These are phyloP conservation scores for Neofusicoccum umdonicola DNA, from an alignment of 2,329 filamentous ascomycete species.

Conservation along the genomic window DNA sequence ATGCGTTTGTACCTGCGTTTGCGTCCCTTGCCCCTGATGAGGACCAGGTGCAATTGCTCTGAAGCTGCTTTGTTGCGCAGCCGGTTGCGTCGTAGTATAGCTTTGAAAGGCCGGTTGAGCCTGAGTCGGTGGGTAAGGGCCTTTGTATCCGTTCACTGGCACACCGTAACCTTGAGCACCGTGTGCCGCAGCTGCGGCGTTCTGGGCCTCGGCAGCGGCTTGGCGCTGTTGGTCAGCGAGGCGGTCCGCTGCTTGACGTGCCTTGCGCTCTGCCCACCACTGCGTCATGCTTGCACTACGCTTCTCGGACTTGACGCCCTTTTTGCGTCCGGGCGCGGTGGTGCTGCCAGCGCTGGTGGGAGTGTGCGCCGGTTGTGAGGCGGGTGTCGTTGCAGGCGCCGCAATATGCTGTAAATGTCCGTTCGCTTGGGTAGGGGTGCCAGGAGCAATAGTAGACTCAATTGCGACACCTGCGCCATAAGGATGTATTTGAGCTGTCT, in stretches of 20 bases:
- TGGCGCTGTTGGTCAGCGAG: constrained; percentile 21
- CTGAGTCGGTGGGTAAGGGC: constrained; percentile 10
- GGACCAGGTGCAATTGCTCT: constrained; percentile 14
- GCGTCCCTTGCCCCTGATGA: background rate
- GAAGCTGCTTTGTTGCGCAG: background rate
- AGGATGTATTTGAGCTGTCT: background rate
- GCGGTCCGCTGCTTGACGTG: constrained; percentile 30
- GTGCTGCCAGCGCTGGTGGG: constrained; percentile 24
- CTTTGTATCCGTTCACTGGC: constrained; percentile 6
- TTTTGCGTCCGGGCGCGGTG: constrained; percentile 1
- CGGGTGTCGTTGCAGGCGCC: constrained; percentile 24
- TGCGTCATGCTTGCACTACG: constrained; percentile 45
- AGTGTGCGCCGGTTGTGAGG: constrained; percentile 19
- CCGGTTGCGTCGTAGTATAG: background rate
- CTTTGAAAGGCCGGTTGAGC: background rate
- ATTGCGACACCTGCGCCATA: constrained; percentile 21
- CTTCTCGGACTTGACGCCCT: constrained; percentile 43
- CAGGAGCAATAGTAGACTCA: constrained; percentile 23
- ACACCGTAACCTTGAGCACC: background rate
- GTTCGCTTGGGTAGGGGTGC: constrained; percentile 24
- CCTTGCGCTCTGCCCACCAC: constrained; percentile 48
- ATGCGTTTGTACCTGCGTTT: constrained; percentile 2
- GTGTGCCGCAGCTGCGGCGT: background rate
- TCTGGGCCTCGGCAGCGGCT: constrained; percentile 6
- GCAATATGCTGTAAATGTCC: constrained; percentile 33